These are phyloP conservation scores for Psilocybe azurescens DNA, from an alignment of 768 basidiomycete species.

Conservation along the genomic window DNA sequence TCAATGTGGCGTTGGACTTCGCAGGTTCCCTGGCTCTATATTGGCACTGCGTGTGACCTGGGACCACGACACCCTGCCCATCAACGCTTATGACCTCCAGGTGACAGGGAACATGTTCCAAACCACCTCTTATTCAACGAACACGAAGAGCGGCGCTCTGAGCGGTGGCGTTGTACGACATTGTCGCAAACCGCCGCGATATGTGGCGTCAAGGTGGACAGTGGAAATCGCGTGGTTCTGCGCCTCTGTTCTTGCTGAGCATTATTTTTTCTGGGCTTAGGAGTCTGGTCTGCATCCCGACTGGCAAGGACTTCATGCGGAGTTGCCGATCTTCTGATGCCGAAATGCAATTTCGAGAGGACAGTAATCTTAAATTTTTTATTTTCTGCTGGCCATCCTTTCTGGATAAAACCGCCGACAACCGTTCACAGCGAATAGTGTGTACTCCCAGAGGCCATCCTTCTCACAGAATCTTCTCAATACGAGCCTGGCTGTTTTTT, in stretches of 20 bases:
- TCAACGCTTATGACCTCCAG: not conserved
- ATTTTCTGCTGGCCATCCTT: too few species aligned
- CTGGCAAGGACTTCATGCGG: too few species aligned
- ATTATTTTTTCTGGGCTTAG: not conserved
- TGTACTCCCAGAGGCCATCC: not conserved
- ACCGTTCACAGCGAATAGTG: too few species aligned
- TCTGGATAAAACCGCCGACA: too few species aligned
- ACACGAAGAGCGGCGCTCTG: not conserved
- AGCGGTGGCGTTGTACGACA: not conserved
- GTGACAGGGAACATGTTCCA: not conserved
- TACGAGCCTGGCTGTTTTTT: not conserved
- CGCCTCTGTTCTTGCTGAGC: too few species aligned
- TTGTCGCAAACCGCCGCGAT: not conserved
- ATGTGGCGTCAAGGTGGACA: not conserved
- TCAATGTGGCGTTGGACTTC: slow-evolving; percentile 14
- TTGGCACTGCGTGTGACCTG: slow-evolving; percentile 15
- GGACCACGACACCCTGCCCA: not conserved
- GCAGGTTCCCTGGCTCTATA: slow-evolving; percentile 10
- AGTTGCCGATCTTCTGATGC: too few species aligned
- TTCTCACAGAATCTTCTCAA: not conserved
- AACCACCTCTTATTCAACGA: not conserved
- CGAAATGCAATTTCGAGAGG: too few species aligned
- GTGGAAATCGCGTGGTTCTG: not conserved
- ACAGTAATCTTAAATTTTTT: too few species aligned
- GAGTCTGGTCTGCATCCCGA: too few species aligned